phyloP scores from a whole-genome alignment of 140 eudicot genomes.

The Ambrosia hybrid region DNA sequence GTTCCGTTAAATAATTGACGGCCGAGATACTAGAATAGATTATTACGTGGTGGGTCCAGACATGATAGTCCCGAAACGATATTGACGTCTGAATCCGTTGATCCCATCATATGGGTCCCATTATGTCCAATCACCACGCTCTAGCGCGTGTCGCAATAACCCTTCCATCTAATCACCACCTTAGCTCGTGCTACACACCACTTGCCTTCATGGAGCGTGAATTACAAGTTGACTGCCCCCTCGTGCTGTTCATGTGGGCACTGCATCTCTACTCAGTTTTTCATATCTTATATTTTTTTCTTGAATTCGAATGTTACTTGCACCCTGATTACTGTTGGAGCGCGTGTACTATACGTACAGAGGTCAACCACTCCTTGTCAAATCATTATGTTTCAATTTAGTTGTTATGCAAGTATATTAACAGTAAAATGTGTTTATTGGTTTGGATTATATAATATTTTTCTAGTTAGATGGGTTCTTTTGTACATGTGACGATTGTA shows the following conservation, averaged over 20 bases:
- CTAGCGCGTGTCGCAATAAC: constrained; percentile 11
- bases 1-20: constrained; percentile 23
- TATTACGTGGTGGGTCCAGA: constrained; percentile 37
- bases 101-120: constrained; percentile 47
- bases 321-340: neutral
- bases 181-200: neutral
- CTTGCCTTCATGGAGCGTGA: constrained; percentile 25
- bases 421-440: too few species aligned
- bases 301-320: neutral
- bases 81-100: constrained; percentile 60
- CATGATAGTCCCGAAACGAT: constrained; percentile 37
- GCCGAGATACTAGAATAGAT: constrained; percentile 9
- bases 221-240: constrained; percentile 24
- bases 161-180: neutral
- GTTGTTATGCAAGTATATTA: neutral
- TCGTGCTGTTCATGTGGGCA: constrained; percentile 48
- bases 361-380: constrained; percentile 3
- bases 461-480: too few species aligned
- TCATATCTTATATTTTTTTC: constrained; percentile 28
- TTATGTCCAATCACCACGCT: constrained; percentile 2
- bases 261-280: constrained; percentile 22
- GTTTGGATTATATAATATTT: too few species aligned
- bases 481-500: too few species aligned
- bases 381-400: neutral
- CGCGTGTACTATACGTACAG: constrained; percentile 2